Evolutionary conservation across 2,329 filamentous ascomycete species (phyloP).

Genomic region (Magnaporthiopsis incrustans): DNA sequence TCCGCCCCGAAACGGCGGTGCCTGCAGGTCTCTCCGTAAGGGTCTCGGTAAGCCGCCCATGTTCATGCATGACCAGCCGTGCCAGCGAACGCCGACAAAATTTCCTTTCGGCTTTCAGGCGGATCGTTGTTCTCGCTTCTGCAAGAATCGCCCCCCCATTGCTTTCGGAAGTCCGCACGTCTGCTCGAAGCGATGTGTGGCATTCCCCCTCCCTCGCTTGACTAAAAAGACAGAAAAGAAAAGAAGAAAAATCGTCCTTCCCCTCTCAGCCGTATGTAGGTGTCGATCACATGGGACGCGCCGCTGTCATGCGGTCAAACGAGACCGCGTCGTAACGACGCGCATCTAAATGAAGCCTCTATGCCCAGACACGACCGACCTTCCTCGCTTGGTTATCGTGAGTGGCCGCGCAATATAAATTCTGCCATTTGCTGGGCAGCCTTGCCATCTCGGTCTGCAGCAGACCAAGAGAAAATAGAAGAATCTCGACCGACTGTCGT

Average conservation of each 20-base stretch:
- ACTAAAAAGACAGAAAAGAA: not conserved
- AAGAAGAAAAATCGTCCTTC: not conserved
- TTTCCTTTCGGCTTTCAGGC: too few relatives aligned
- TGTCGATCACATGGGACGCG: not conserved
- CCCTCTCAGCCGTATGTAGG: not conserved
- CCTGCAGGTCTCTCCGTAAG: not conserved
- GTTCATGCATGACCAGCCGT: not conserved
- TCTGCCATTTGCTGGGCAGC: not conserved
- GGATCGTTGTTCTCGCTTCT: too few relatives aligned
- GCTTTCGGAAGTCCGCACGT: too few relatives aligned
- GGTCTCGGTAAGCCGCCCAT: not conserved
- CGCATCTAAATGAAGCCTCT: slow-evolving; percentile 1
- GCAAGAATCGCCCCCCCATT: too few relatives aligned
- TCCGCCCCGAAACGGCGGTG: not conserved
- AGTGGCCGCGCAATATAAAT: not conserved
- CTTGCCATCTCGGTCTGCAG: not conserved
- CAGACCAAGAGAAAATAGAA: not conserved
- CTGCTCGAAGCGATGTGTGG: not conserved
- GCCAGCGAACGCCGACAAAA: too few relatives aligned
- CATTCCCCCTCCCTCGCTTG: not conserved
- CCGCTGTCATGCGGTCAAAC: slow-evolving; percentile 1
- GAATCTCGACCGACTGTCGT: not conserved
- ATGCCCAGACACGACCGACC: not conserved
- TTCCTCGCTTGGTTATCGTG: not conserved
- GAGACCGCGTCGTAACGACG: not conserved